Percentiles rank a stretch among this genome's conserved stretches.
phyloP scores from a whole-genome alignment of 2,329 filamentous ascomycete species.

The Thermochaetoides dissita region DNA sequence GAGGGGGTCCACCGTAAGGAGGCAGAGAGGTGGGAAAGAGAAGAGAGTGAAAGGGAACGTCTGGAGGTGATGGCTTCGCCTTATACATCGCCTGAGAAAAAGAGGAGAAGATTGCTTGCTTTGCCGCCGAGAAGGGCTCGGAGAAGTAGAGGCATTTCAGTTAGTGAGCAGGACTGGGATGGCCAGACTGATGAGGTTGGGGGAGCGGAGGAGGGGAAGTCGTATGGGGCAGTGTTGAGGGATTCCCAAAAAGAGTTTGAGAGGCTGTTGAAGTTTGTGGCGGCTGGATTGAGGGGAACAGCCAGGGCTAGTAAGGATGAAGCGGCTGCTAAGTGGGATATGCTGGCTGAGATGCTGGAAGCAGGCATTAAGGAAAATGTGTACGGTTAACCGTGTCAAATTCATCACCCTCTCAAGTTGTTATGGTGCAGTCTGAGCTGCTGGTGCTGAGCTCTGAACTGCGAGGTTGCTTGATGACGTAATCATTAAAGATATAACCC shows the following conservation, averaged over 20 bases:
- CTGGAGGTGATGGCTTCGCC: conserved; percentile 24
- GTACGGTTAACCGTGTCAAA: too few relatives aligned
- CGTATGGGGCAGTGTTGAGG: conserved; percentile 38
- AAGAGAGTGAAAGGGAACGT: conserved; percentile 26
- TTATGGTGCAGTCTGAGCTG: too few relatives aligned
- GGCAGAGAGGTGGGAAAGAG: conserved; percentile 23
- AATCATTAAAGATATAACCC: too few relatives aligned
- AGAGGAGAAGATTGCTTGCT: conserved; percentile 13
- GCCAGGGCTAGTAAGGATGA: conserved; percentile 57
- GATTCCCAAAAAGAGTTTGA: conserved; percentile 51
- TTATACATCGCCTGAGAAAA: conserved; percentile 8
- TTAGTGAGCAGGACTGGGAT: conserved; percentile 8
- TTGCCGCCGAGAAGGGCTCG: conserved; percentile 12
- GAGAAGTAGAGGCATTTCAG: background rate
- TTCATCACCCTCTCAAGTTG: too few relatives aligned
- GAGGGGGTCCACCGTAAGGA: conserved; percentile 41
- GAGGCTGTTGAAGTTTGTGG: conserved; percentile 53
- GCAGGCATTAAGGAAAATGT: conserved; percentile 22
- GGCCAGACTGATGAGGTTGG: conserved; percentile 10
- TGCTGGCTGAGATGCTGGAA: conserved; percentile 67
- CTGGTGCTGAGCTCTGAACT: too few relatives aligned
- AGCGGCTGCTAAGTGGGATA: conserved; percentile 55
- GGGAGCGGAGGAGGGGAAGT: conserved; percentile 15
- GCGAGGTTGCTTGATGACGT: too few relatives aligned
- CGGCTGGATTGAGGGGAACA: conserved; percentile 58